These are phyloP conservation scores for Neurospora sp. DNA, from an alignment of 495 filamentous ascomycete genomes.

Conservation along the genomic window DNA sequence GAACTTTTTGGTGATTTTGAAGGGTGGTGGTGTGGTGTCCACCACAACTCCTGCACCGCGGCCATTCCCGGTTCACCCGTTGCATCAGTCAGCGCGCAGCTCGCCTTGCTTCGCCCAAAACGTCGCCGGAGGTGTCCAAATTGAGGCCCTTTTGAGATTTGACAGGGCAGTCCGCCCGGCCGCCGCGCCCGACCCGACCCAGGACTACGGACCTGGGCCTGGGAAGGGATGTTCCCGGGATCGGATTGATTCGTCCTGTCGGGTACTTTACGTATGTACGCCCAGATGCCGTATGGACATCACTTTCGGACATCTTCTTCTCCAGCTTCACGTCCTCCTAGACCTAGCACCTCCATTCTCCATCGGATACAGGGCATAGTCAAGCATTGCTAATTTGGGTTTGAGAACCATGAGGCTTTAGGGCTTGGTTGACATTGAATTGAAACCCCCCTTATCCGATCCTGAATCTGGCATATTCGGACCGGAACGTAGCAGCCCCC, in stretches of 20 bases:
- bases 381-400: neutral
- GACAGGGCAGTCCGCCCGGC: neutral
- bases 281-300: neutral
- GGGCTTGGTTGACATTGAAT: neutral
- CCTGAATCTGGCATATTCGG: neutral
- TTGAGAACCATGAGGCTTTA: neutral
- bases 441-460: neutral
- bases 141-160: neutral
- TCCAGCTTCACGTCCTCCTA: neutral
- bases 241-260: neutral
- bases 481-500: neutral
- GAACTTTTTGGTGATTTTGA: neutral
- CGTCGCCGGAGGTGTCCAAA: neutral
- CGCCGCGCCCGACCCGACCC: neutral
- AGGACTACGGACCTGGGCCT: neutral
- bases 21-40: neutral
- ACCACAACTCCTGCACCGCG: neutral
- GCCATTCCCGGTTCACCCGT: neutral
- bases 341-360: neutral
- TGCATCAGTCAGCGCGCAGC: neutral
- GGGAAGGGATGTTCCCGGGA: neutral
- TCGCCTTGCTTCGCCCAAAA: neutral
- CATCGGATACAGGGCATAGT: neutral
- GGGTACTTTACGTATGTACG: neutral
- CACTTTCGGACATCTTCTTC: neutral